Evolutionary conservation across 176 grass and related monocot genomes (phyloP), one percentile per base, ranked within the genome.

Genomic region (Chrysopogon serrulatus): DNA sequence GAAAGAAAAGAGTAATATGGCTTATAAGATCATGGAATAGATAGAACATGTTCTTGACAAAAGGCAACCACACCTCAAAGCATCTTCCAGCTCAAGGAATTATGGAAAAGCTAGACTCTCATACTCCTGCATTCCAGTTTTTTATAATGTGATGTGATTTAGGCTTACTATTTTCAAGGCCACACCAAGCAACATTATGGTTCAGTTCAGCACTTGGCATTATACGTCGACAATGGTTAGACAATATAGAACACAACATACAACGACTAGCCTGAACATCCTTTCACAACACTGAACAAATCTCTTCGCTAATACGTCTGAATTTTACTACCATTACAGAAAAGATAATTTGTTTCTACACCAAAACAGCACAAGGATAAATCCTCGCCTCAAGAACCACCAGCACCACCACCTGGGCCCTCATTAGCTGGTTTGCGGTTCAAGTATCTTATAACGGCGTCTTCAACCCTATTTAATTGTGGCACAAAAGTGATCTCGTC

Each of bases 381-480:
- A 83, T 86, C 37, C n/a, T 23, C 3, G 62, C 57, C 43, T 90
- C 79, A 90, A 67, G 88, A 86, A 57, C 88, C 83, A 53, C 89
- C 68, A 83, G 81, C 54, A 62, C 82, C 89, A 68, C 84, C 82
- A 71, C 89, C 91, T 40, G 88, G 86, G 65, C 84, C 92, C 16
- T 98, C 95, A 14, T 65, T 95, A 77, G 90, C 76, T 2, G 90
- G 92, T 74, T 98, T 98, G 79, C 88, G 92, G 71, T 98, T 98
- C 79, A 98, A 74, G 49, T 98, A 98, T 34, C 95, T 86, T 86
- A 98, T 98, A 65, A 95, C 95, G 39, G 95, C 95, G 60, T 98
- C 95, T 69, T 98, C 95, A 79, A 98, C 90, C 95, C 95, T 98
- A 66, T 74, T 66, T 24, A 26, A 87, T 49, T 35, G 49, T 19